Percentiles rank a stretch among this genome's conserved stretches.
These are phyloP conservation scores for Herpetospermum pedunculosum DNA, from an alignment of 306 rosid species.

Conservation along the genomic window DNA sequence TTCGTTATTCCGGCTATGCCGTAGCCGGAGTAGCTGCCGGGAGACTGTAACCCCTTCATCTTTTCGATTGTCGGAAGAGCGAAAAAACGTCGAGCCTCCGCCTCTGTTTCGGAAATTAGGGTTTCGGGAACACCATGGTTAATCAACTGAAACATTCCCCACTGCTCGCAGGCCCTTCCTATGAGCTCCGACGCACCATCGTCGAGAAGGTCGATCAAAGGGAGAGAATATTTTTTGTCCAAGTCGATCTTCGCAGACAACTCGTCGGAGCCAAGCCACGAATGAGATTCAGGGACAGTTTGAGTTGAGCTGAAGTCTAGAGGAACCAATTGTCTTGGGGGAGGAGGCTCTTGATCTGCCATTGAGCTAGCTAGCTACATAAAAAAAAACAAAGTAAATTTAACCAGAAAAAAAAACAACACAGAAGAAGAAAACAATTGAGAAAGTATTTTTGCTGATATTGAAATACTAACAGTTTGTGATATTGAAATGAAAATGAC, in stretches of 20 bases:
- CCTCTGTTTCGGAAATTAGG: constrained; percentile 13
- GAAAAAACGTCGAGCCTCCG: constrained; percentile 13
- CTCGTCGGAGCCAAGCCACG: not conserved
- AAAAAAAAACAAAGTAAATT: not conserved
- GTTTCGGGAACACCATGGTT: constrained; percentile 28
- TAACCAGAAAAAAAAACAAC: not conserved
- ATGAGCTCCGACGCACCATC: constrained; percentile 18
- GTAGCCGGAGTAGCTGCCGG: constrained; percentile 27
- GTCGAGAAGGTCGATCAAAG: constrained; percentile 23
- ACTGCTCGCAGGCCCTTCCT: constrained; percentile 19
- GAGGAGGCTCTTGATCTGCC: not conserved
- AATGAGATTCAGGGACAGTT: constrained; percentile 1
- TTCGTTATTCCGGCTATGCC: constrained; percentile 23
- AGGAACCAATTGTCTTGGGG: not conserved
- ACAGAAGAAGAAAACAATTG: too few species aligned
- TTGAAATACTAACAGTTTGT: not conserved
- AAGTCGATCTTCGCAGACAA: not conserved
- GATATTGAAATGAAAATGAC: too few species aligned
- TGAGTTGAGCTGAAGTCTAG: not conserved
- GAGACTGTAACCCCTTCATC: constrained; percentile 20
- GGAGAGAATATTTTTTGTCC: not conserved
- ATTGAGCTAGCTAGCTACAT: not conserved
- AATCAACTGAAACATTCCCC: constrained; percentile 36
- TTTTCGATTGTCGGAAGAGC: constrained; percentile 26
- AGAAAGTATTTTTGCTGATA: not conserved